These are phyloP conservation scores for Whalleya microplaca DNA, from an alignment of 2,329 filamentous ascomycete species.

Conservation along the genomic window DNA sequence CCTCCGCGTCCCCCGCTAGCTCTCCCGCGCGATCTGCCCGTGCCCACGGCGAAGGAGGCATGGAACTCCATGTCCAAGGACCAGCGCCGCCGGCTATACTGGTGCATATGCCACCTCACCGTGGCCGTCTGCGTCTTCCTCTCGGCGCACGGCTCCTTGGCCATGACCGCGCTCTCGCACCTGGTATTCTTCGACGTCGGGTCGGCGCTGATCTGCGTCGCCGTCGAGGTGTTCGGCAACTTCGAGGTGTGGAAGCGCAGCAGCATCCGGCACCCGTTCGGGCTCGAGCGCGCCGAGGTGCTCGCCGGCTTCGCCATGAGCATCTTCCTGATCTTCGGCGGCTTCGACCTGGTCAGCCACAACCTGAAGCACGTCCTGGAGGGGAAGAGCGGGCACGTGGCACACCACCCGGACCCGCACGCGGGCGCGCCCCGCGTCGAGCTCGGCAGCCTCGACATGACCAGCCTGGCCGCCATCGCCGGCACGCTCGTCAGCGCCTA, in stretches of 20 bases:
- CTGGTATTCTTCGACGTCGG: slow-evolving; percentile 95
- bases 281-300: slow-evolving; percentile 88
- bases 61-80: slow-evolving; percentile 88
- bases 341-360: slow-evolving; percentile 92
- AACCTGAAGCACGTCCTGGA: slow-evolving; percentile 93
- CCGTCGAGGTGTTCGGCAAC: slow-evolving; percentile 90
- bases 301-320: slow-evolving; percentile 95
- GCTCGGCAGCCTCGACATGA: slow-evolving; percentile 78
- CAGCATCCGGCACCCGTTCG: slow-evolving; percentile 92
- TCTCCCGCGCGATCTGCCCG: slow-evolving; percentile 86
- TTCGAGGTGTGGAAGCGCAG: slow-evolving; percentile 97
- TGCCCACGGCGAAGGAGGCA: slow-evolving; percentile 87
- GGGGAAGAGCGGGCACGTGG: slow-evolving; percentile 66
- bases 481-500: slow-evolving; percentile 87
- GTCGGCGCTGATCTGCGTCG: slow-evolving; percentile 87
- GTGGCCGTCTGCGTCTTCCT: slow-evolving; percentile 86
- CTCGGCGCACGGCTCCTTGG: slow-evolving; percentile 81
- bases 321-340: slow-evolving; percentile 95
- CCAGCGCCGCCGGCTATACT: slow-evolving; percentile 80
- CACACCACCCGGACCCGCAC: slow-evolving; percentile 72
- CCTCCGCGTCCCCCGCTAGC: slow-evolving; percentile 83
- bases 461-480: slow-evolving; percentile 78
- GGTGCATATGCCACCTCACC: slow-evolving; percentile 86
- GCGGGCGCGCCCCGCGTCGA: slow-evolving; percentile 57
- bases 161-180: slow-evolving; percentile 90